Percentiles rank a stretch among this genome's conserved stretches.
Evolutionary conservation across 805 yeast species (phyloP).

Genomic region (Yamadazyma endophytica): DNA sequence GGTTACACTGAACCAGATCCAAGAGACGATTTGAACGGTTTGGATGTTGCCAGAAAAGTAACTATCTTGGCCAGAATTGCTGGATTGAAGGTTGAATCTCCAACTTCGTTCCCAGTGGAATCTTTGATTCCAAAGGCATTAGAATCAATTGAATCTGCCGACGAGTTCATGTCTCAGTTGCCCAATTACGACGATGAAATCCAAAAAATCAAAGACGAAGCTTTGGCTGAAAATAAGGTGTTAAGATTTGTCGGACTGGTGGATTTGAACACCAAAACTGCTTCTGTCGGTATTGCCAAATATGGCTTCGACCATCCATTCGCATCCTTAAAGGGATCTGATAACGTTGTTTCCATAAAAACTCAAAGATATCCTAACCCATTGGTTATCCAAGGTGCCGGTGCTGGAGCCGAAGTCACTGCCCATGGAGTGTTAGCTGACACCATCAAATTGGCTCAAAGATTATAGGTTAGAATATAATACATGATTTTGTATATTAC

Average conservation of each 20-base stretch:
- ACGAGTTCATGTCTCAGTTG: slow-evolving; percentile 73
- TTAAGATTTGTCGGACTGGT: slow-evolving; percentile 91
- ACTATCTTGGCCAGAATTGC: slow-evolving; percentile 92
- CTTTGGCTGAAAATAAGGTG: slow-evolving; percentile 80
- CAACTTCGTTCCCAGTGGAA: slow-evolving; percentile 90
- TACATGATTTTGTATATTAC: neutral
- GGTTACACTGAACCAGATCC: slow-evolving; percentile 99
- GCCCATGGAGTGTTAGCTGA: slow-evolving; percentile 91
- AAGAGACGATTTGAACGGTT: slow-evolving; percentile 96
- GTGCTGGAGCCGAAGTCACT: slow-evolving; percentile 74
- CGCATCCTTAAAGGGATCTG: slow-evolving; percentile 93
- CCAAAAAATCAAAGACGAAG: slow-evolving; percentile 72
- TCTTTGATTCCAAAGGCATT: slow-evolving; percentile 86
- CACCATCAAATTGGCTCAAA: slow-evolving; percentile 84
- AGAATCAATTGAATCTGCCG: slow-evolving; percentile 67
- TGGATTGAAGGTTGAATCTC: slow-evolving; percentile 79
- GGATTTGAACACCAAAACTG: slow-evolving; percentile 65
- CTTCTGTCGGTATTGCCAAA: slow-evolving; percentile 83
- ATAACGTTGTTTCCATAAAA: slow-evolving; percentile 88
- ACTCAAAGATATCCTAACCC: slow-evolving; percentile 93
- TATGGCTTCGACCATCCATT: slow-evolving; percentile 90
- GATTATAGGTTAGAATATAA: slow-evolving; percentile 28
- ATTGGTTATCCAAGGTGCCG: slow-evolving; percentile 96
- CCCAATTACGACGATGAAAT: slow-evolving; percentile 82
- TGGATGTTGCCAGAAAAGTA: slow-evolving; percentile 98